These are phyloP conservation scores for Tylopilus intermedius DNA, from an alignment of 768 basidiomycete genomes.

Conservation along the genomic window DNA sequence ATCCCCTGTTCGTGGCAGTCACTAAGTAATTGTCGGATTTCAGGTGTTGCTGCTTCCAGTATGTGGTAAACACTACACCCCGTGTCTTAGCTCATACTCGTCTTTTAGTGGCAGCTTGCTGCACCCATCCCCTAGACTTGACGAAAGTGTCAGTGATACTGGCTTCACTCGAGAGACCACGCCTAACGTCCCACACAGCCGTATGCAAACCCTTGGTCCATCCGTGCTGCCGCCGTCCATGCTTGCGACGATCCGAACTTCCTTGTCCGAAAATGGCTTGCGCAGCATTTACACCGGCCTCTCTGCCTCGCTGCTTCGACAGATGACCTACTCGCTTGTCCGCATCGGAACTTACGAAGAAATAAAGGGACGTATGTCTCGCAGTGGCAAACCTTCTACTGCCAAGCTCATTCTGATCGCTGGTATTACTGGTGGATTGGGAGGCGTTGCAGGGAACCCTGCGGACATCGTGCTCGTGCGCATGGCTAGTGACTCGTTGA, in stretches of 20 bases:
- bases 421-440: conserved; percentile 70
- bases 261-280: conserved; percentile 64
- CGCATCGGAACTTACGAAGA: conserved; percentile 80
- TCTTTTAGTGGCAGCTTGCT: conserved; percentile 66
- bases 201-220: conserved; percentile 70
- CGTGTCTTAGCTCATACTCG: conserved; percentile 1
- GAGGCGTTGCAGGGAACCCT: conserved; percentile 83
- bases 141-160: conserved; percentile 67
- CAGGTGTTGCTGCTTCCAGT: conserved; percentile 65
- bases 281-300: conserved; percentile 77
- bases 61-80: conserved; percentile 21
- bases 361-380: conserved; percentile 55
- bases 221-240: conserved; percentile 59
- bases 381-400: conserved; percentile 48
- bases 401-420: conserved; percentile 58
- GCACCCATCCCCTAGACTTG: conserved; percentile 79
- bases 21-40: conserved; percentile 9
- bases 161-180: not conserved
- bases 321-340: conserved; percentile 89
- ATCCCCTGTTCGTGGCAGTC: not conserved
- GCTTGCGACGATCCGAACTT: conserved; percentile 56
- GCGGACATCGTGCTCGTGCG: conserved; percentile 70
- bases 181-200: conserved; percentile 37
- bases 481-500: conserved; percentile 83
- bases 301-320: conserved; percentile 76